Percentiles rank a stretch among this genome's conserved stretches.
These are phyloP conservation scores for Ceratobasidium sp. DNA, from an alignment of 1,284 basidiomycete genomes.

Conservation along the genomic window DNA sequence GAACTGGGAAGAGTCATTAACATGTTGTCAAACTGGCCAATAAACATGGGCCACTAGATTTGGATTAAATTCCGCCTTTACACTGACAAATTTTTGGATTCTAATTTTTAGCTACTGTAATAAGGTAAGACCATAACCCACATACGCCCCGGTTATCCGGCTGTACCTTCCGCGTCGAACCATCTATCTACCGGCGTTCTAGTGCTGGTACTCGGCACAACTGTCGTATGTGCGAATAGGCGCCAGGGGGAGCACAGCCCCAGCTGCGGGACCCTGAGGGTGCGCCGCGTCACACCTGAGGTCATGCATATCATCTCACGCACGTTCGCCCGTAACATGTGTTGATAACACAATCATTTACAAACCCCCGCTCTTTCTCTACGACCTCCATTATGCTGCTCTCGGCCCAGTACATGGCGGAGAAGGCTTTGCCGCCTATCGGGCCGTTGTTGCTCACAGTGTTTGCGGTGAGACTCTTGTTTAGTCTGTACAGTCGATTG, in stretches of 20 bases:
- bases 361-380: not conserved
- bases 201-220: no score
- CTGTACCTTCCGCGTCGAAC: no score
- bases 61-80: no score
- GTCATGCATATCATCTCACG: slow-evolving; percentile 29
- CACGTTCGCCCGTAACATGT: slow-evolving; percentile 34
- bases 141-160: no score
- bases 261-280: not conserved
- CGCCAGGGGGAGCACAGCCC: not conserved
- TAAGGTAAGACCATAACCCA: no score
- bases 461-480: slow-evolving; percentile 41
- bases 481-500: not conserved
- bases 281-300: slow-evolving; percentile 14
- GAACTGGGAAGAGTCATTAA: not conserved
- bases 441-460: slow-evolving; percentile 47
- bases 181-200: no score
- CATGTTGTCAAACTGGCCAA: slow-evolving; percentile 34
- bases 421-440: slow-evolving; percentile 46
- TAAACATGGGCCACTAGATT: slow-evolving; percentile 39
- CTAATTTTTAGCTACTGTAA: no score
- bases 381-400: slow-evolving; percentile 29
- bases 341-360: not conserved
- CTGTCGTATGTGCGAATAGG: no score
- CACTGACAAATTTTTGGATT: no score
- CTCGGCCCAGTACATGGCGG: slow-evolving; percentile 39